A percentile compares a stretch with the other conserved stretches of the same genome.
These are phyloP conservation scores for Nymphaea thermarum DNA, from an alignment of 164 flowering plant genomes.

Conservation along the genomic window DNA sequence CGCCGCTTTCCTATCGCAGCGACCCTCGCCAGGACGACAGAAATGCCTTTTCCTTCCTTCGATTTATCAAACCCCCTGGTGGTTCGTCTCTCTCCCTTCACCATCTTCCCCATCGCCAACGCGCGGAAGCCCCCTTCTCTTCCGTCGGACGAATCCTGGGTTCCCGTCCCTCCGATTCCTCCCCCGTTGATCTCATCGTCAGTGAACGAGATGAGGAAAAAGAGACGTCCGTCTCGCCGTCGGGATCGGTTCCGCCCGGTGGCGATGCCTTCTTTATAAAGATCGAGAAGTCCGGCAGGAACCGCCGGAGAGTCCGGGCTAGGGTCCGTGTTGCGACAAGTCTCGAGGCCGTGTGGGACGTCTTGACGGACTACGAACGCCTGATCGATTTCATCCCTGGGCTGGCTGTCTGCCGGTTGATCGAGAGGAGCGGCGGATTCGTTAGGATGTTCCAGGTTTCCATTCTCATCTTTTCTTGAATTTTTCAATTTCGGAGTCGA, in stretches of 20 bases:
- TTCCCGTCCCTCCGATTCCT: neutral
- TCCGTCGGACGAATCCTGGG: neutral
- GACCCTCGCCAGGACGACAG: neutral
- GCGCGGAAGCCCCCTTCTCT: neutral
- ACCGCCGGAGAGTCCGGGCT: constrained; percentile 43
- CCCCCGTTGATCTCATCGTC: neutral
- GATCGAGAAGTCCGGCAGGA: constrained; percentile 36
- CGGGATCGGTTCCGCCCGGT: neutral
- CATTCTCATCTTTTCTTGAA: neutral
- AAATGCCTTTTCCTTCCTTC: neutral
- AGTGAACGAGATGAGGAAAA: neutral
- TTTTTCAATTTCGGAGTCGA: neutral
- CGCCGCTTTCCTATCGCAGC: neutral
- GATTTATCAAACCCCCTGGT: neutral
- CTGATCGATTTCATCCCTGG: constrained; percentile 64
- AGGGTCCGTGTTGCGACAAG: constrained; percentile 32
- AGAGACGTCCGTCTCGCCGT: constrained; percentile 1
- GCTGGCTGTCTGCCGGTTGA: constrained; percentile 45
- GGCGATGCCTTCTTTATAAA: constrained; percentile 14
- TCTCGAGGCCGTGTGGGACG: constrained; percentile 42
- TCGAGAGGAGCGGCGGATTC: constrained; percentile 44
- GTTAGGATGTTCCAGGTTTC: constrained; percentile 55
- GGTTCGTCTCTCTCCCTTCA: neutral
- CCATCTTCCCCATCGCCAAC: neutral
- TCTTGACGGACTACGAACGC: constrained; percentile 64